These are phyloP conservation scores for Strobilomyces dryophilus DNA, from an alignment of 768 basidiomycete genomes.

Conservation along the genomic window DNA sequence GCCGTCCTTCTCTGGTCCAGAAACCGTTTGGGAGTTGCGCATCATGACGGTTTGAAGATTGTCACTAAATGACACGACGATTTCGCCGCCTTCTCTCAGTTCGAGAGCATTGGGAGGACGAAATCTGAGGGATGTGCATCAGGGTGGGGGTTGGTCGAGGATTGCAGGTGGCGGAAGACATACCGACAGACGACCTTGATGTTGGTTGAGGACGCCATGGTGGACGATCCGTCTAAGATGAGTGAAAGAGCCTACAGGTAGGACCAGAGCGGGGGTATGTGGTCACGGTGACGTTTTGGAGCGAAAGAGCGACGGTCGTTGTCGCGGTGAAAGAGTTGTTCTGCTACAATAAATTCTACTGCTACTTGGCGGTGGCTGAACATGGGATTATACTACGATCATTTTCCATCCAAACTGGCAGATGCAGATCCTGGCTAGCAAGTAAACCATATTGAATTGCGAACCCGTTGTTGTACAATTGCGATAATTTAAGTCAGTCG, in stretches of 20 bases:
- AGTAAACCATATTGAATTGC: conserved; percentile 4
- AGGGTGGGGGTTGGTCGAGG: conserved; percentile 6
- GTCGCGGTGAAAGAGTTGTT: conserved; percentile 20
- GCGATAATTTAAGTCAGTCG: conserved; percentile 26
- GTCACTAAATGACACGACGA: conserved; percentile 86
- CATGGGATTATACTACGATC: conserved; percentile 9
- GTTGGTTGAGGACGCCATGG: conserved; percentile 75
- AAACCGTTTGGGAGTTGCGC: conserved; percentile 60
- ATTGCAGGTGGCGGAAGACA: conserved; percentile 29
- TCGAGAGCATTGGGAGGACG: conserved; percentile 94
- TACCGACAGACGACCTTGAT: conserved; percentile 99
- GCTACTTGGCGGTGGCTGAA: conserved; percentile 28
- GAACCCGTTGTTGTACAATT: conserved; percentile 21
- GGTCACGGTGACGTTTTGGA: neutral
- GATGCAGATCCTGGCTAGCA: neutral
- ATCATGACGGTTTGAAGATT: conserved; percentile 81
- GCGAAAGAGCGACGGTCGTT: conserved; percentile 7
- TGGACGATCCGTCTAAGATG: conserved; percentile 30
- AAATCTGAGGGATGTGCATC: conserved; percentile 52
- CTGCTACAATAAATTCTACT: conserved; percentile 11
- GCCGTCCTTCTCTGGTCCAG: conserved; percentile 93
- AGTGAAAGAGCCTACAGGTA: conserved; percentile 13
- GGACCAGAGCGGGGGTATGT: conserved; percentile 18
- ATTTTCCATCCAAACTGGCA: conserved; percentile 6
- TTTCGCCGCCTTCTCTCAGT: conserved; percentile 79